These are phyloP conservation scores for Graphilbum ipis-grandicollis DNA, from an alignment of 2,329 filamentous ascomycete genomes.

Conservation along the genomic window DNA sequence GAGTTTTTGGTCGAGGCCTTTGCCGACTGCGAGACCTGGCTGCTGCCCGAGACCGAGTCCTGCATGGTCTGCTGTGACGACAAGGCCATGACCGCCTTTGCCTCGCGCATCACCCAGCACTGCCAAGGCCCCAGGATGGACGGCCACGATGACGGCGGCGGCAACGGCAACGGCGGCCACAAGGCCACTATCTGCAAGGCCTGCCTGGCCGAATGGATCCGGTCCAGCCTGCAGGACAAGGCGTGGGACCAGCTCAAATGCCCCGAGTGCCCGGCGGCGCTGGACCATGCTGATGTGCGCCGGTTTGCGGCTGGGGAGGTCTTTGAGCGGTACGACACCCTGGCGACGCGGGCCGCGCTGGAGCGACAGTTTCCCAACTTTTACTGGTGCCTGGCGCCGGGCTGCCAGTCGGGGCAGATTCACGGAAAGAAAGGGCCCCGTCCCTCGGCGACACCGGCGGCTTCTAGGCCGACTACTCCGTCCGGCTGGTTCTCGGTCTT, in stretches of 20 bases:
- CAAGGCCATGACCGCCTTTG: conserved; percentile 17
- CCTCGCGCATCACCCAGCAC: conserved; percentile 12
- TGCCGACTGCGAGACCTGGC: conserved; percentile 15
- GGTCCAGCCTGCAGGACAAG: conserved; percentile 13
- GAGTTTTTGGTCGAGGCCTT: conserved; percentile 12
- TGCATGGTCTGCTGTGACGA: conserved; percentile 18
- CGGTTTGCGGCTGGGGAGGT: conserved; percentile 11
- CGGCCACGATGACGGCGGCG: background rate
- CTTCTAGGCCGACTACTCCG: background rate
- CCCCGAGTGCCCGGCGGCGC: conserved; percentile 16
- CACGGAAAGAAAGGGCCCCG: conserved; percentile 7
- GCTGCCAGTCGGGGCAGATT: conserved; percentile 21
- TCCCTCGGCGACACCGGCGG: background rate
- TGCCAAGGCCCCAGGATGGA: conserved; percentile 9
- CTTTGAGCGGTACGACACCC: conserved; percentile 18
- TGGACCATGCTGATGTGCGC: conserved; percentile 15
- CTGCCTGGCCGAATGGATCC: conserved; percentile 18
- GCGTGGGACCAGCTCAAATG: conserved; percentile 18
- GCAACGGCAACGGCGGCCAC: conserved; percentile 6
- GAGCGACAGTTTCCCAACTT: conserved; percentile 14
- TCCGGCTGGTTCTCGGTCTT: background rate
- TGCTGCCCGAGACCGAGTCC: conserved; percentile 13
- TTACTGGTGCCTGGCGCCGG: conserved; percentile 19
- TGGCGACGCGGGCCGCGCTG: conserved; percentile 16
- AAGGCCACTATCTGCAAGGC: conserved; percentile 14